Evolutionary conservation across 2,329 filamentous ascomycete species (phyloP).

Genomic region (Colletotrichum endophyticum): DNA sequence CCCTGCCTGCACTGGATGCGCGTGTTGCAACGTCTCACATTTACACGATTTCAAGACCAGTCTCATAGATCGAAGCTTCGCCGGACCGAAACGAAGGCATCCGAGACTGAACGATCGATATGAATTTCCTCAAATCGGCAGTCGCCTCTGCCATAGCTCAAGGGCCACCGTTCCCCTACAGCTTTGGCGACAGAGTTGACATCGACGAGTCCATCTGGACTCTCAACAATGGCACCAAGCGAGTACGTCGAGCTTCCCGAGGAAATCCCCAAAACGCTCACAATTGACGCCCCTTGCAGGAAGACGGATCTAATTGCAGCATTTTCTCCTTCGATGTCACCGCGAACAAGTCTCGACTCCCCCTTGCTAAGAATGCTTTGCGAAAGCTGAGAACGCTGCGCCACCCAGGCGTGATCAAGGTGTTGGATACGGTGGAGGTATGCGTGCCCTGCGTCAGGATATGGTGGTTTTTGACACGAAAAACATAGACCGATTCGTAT

Average conservation of each 20-base stretch:
- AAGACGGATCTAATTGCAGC: slow-evolving; percentile 92
- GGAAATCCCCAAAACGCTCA: not conserved
- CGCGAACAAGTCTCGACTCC: slow-evolving; percentile 79
- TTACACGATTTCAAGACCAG: not conserved
- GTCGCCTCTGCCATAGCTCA: slow-evolving; percentile 97
- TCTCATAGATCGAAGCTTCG: not conserved
- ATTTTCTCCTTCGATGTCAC: slow-evolving; percentile 95
- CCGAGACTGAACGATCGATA: slow-evolving; percentile 40
- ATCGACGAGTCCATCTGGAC: slow-evolving; percentile 94
- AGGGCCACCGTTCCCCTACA: slow-evolving; percentile 90
- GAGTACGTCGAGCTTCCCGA: slow-evolving; percentile 57
- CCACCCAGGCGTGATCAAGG: slow-evolving; percentile 93
- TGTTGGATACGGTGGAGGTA: slow-evolving; percentile 93
- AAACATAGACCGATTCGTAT: slow-evolving; percentile 81
- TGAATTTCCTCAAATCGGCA: slow-evolving; percentile 98
- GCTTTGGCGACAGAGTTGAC: slow-evolving; percentile 91
- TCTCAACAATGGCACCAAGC: slow-evolving; percentile 91
- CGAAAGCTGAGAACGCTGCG: slow-evolving; percentile 92
- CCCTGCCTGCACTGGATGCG: slow-evolving; percentile 10
- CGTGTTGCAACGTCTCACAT: slow-evolving; percentile 5
- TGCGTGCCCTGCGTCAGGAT: not conserved
- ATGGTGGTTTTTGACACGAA: slow-evolving; percentile 22
- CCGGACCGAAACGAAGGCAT: not conserved
- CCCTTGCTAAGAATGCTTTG: slow-evolving; percentile 90
- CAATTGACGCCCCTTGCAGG: slow-evolving; percentile 54